Evolutionary conservation across 768 basidiomycete genomes (phyloP), one percentile per base, ranked within the genome.

Genomic region (Boletus tylopilopsis): DNA sequence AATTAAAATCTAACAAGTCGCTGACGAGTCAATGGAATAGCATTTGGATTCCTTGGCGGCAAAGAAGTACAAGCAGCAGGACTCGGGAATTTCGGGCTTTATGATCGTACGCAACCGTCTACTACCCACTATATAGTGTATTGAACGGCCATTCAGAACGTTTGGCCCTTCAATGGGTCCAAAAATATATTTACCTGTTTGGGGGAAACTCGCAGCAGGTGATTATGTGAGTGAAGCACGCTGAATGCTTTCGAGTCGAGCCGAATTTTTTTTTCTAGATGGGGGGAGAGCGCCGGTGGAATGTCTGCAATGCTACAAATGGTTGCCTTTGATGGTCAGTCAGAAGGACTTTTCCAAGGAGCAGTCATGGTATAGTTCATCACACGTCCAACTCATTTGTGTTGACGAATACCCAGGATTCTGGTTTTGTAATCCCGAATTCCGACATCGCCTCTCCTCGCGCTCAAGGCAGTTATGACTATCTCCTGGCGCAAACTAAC

Each of bases 41-140:
- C 63, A 2, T 63, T 66, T 43, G 67, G 61, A 25, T 69, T 68
- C 48, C 56, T 64, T 11, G 65, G 55, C 5, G 57, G 66, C 2
- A 56, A 58, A 33, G 47, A 49, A 18, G 40, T 49, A 6, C 40
- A 42, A 12, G 24, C 18, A 2, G 47, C 47, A 6, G 47, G 39
- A 8, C 24, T 48, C 21, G 39, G 47, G 15, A 42, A 48, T 13
- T 35, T 48, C 10, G 47, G 33, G 16, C 55, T 77, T 16, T 54
- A 55, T 47, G 76, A 76, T 56, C 63, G 67, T 68, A 30, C 37
- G 58, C 40, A 10, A 25, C 3, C 10, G 2, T 15, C 2, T 13
- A 3, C 40, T 9, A 29, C 23, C 11, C 9, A n/a, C 12, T 4
- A 34, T 34, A 25, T 5, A 13, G 3, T 16, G 1, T 10, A 15